Base-by-base conservation (phyloP, 108 stramenopile species). In the Discostella stelligeroides region DNA sequence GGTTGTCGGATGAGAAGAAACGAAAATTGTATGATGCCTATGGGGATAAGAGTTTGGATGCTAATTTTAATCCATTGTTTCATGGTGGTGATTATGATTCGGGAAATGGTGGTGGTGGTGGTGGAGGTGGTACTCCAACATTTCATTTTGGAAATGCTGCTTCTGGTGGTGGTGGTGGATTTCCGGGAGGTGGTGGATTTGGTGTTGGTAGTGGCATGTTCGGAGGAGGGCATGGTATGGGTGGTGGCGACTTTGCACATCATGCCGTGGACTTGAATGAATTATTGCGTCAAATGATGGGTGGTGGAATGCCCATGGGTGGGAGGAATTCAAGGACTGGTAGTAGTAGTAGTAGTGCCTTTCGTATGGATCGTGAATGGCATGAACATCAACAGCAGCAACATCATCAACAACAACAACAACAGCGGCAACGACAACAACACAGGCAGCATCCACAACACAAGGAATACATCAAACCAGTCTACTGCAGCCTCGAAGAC, bases 1-100 rank as follows among this genome's bases (percentile, higher is more conserved):
- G 89, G 20, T 76, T 99, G 20, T 82, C 84, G 25, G 98, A 99
- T 82, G 88, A 93, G 56, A 86, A 91, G 38, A 95, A 98, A 73
- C 76, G 95, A 34, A 78, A 84, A 18, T 51, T 94, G 40, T 99
- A 98, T 79, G 98, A 99, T 82, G 49, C 78, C 42, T 98, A 92
- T 75, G 98, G 98, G 14, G 91, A 96, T 50, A 88, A 86, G 29
- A 94, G 86, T 37, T 60, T 98, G 23, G 84, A 90, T 37, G 84
- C 84, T 45, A 86, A 84, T 56, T 84, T 88, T 25, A 50, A 55
- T 13, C 75, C 75, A 15, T 73, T 67, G 13, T 46, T 58, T 39
- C 43, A 39, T 53, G 64, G 28, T 47, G 86, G 72, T 34, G 27
- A 15, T 30, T 43, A 53, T 48, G 47, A 34, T 18, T 27, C 60